Evolutionary conservation across 192 early-diverging fungal species (phyloP).

Genomic region (Coemansia brasiliensis): DNA sequence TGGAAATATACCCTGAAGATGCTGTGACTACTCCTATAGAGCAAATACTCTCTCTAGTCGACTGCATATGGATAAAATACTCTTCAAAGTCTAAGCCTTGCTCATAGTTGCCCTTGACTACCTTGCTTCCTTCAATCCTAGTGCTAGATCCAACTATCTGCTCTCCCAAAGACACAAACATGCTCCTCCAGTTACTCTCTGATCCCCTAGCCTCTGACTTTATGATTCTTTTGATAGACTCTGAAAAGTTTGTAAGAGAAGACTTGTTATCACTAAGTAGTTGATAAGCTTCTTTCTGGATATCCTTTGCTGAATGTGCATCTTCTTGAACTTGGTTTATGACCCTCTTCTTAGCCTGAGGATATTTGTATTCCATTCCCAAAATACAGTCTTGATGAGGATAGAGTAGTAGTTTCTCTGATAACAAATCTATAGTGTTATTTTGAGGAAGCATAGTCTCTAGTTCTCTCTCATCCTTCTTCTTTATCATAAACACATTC

Average conservation of each 20-base stretch:
- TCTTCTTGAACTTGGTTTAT: constrained; percentile 5
- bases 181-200: constrained; percentile 15
- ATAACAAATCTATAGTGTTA: background rate
- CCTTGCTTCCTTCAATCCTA: background rate
- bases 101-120: constrained; percentile 2
- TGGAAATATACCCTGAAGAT: constrained; percentile 7
- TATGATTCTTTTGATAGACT: constrained; percentile 5
- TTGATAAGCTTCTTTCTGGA: constrained; percentile 7
- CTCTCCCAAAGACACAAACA: constrained; percentile 1
- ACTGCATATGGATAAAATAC: constrained; percentile 12
- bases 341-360: background rate
- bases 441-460: constrained; percentile 9
- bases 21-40: constrained; percentile 12
- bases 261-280: constrained; percentile 4
- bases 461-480: background rate
- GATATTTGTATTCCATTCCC: background rate
- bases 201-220: constrained; percentile 10
- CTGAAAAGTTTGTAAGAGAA: constrained; percentile 1
- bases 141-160: constrained; percentile 2
- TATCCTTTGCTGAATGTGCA: background rate
- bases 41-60: constrained; percentile 16
- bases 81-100: constrained; percentile 9
- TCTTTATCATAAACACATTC: background rate
- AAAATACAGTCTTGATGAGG: constrained; percentile 10
- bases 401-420: constrained; percentile 3